phyloP scores from a whole-genome alignment of 768 basidiomycete genomes.

The Naganishia friedmannii region DNA sequence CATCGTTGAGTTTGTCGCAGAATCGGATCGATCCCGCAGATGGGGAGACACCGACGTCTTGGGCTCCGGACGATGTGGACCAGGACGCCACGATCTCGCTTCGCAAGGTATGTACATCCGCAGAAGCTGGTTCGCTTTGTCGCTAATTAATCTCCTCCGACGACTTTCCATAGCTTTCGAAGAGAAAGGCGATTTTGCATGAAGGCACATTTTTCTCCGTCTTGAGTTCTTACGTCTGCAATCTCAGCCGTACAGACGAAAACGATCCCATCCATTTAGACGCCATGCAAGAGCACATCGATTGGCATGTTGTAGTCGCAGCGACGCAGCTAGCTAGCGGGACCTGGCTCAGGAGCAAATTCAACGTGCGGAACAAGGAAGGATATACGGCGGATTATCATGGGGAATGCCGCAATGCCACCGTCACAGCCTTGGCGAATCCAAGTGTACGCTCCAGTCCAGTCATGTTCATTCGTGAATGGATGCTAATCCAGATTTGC shows the following conservation, averaged over 20 bases:
- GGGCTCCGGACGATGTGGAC: slow-evolving; percentile 1
- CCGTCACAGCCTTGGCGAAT: slow-evolving; percentile 19
- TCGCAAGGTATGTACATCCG: slow-evolving; percentile 1
- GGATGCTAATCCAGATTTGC: background rate
- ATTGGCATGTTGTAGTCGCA: slow-evolving; percentile 19
- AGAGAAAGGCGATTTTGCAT: slow-evolving; percentile 27
- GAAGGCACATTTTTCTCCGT: slow-evolving; percentile 31
- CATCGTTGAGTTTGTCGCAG: background rate
- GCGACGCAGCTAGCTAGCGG: slow-evolving; percentile 10
- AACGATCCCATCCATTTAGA: background rate
- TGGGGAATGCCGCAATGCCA: slow-evolving; percentile 18
- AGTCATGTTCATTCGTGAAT: background rate
- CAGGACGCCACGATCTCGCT: slow-evolving; percentile 5
- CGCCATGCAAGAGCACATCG: background rate
- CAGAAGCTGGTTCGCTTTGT: too few species aligned
- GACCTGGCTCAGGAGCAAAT: slow-evolving; percentile 19
- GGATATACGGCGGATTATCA: slow-evolving; percentile 13
- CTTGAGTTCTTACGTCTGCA: slow-evolving; percentile 27
- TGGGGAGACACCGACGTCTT: background rate
- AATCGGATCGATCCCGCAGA: background rate
- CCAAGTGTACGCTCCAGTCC: background rate
- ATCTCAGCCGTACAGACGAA: slow-evolving; percentile 12
- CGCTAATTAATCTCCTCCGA: background rate
- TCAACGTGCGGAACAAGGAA: slow-evolving; percentile 1
- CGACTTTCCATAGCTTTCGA: background rate